Base-by-base conservation (phyloP, 1,284 basidiomycete genomes). In the Stereum hirsutum region DNA sequence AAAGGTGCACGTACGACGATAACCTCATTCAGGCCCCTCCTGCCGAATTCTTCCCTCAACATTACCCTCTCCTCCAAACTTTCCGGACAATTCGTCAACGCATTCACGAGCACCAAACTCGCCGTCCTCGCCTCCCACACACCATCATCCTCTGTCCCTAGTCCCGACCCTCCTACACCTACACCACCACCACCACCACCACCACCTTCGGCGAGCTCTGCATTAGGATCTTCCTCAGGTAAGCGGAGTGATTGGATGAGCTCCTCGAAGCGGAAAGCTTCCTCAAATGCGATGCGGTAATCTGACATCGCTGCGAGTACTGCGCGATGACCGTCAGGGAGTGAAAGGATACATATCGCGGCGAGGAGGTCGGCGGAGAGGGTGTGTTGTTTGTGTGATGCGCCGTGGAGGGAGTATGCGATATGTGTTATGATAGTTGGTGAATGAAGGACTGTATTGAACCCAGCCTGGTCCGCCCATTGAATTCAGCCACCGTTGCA, bases 111-210 rank as follows among this genome's bases (percentile, higher is more conserved):
- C 0, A 80, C 74, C 79, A 95, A 80, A 4, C 75, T 75, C 2
- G 85, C 80, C 1, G 76, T 77, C 27, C 88, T 70, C 44, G 83
- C 87, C 48, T 92, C 89, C 92, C 92, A 95, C 5, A 80, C 57
- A 2, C 78, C 78, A 30, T 80, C 78, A 38, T 81, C 78, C 39
- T 79, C 75, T 24, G 61, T 63, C 4, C 58, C 59, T 50, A 68
- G 69, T 2, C 60, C 61, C 12, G 51, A 50, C 15, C 28, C 28
- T 11, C 28, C 15, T n/a, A n/a, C n/a, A 3, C 19, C 31, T n/a
- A 10, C 31, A 4, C n/a, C 31, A 5, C 19, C 31, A n/a, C 31
- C 31, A 17, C 14, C 14, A n/a, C 19, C 31, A n/a, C 8, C n/a
- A 10, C n/a, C 28, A 10, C 5, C 8, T 6, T 67, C 65, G 38